These are phyloP conservation scores for Epichloe sp. DNA, from an alignment of 2,329 filamentous ascomycete species.

Conservation along the genomic window DNA sequence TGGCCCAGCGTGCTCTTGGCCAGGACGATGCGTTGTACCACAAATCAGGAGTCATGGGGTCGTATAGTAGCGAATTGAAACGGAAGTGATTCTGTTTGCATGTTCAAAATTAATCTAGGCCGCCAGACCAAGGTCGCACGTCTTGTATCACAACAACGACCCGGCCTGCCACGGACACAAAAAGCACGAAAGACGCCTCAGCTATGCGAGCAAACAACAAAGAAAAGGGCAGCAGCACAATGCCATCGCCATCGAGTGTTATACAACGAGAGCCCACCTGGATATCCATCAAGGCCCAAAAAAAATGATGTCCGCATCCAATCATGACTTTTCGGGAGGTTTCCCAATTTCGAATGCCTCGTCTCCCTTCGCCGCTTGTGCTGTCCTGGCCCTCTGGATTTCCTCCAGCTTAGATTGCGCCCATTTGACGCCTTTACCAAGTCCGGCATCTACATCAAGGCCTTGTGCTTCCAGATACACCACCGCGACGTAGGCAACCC, in stretches of 20 bases:
- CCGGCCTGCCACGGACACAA: neutral
- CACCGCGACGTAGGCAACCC: slow-evolving; percentile 15
- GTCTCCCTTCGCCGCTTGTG: neutral
- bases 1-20: too few relatives aligned
- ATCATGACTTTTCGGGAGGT: slow-evolving; percentile 10
- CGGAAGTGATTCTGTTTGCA: too few relatives aligned
- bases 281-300: neutral
- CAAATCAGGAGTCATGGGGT: too few relatives aligned
- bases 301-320: slow-evolving; percentile 8
- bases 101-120: too few relatives aligned
- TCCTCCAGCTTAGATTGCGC: slow-evolving; percentile 6
- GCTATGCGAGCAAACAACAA: slow-evolving; percentile 2
- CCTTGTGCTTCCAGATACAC: slow-evolving; percentile 15
- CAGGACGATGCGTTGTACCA: too few relatives aligned
- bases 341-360: slow-evolving; percentile 8
- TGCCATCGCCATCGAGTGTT: neutral
- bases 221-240: neutral
- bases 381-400: neutral
- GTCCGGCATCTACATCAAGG: slow-evolving; percentile 21
- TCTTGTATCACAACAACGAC: too few relatives aligned
- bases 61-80: too few relatives aligned
- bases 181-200: neutral
- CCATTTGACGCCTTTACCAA: slow-evolving; percentile 11
- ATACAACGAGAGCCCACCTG: neutral
- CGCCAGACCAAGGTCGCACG: too few relatives aligned